phyloP scores from a whole-genome alignment of 2,329 filamentous ascomycete species.

The Clonostachys chloroleuca region DNA sequence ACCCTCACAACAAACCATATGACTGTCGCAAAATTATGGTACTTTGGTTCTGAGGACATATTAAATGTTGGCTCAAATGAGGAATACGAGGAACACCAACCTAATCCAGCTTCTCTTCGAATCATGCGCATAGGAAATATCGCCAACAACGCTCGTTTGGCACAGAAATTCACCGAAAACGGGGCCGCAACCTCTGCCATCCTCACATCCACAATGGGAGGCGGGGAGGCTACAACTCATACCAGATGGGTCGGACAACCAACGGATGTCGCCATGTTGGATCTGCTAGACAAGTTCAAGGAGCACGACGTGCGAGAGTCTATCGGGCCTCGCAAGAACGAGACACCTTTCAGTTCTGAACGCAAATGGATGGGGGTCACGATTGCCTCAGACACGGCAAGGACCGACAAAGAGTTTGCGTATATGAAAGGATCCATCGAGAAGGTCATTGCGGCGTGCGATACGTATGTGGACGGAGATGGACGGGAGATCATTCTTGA shows the following conservation, averaged over 20 bases:
- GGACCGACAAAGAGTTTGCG: conserved; percentile 69
- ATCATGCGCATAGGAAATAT: conserved; percentile 93
- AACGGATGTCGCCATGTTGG: conserved; percentile 94
- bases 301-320: conserved; percentile 89
- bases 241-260: conserved; percentile 96
- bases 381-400: conserved; percentile 54
- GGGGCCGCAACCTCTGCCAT: conserved; percentile 68
- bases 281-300: conserved; percentile 84
- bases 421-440: conserved; percentile 97
- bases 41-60: conserved; percentile 64
- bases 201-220: conserved; percentile 75
- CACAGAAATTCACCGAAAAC: conserved; percentile 65
- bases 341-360: conserved; percentile 95
- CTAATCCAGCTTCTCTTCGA: conserved; percentile 70
- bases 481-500: conserved; percentile 86
- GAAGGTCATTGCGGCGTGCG: conserved; percentile 78
- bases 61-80: conserved; percentile 51
- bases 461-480: conserved; percentile 83
- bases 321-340: conserved; percentile 74
- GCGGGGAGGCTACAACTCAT: conserved; percentile 54
- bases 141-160: conserved; percentile 87
- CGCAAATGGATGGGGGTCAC: conserved; percentile 99
- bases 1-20: conserved; percentile 97
- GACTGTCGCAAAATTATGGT: conserved; percentile 96
- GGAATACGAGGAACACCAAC: conserved; percentile 48